phyloP scores from a whole-genome alignment of 345 rosid species.

The Sonneratia caseolaris region DNA sequence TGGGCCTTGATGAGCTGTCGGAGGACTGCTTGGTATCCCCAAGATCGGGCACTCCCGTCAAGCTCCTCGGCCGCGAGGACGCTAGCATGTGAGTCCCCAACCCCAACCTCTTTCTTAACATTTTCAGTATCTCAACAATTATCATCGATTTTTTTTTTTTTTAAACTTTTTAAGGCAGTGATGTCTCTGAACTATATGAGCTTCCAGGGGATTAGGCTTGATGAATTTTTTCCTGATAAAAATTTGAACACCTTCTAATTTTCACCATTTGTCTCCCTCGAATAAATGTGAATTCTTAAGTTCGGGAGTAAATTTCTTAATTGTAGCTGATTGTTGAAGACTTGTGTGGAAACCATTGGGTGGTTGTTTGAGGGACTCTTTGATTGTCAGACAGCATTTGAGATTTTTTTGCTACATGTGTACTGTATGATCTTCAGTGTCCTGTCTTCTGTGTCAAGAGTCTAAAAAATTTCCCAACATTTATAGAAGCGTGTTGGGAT shows the following conservation, averaged over 20 bases:
- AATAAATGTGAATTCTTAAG: background rate
- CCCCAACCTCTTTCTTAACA: background rate
- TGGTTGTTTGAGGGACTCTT: background rate
- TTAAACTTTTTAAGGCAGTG: background rate
- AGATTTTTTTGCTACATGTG: background rate
- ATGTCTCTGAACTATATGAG: background rate
- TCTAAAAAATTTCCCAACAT: background rate
- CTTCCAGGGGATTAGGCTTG: background rate
- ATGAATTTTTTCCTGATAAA: background rate
- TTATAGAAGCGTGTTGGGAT: background rate
- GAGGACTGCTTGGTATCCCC: constrained; percentile 67
- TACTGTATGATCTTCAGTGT: background rate
- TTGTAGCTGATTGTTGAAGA: background rate
- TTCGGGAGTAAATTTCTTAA: background rate
- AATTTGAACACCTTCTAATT: background rate
- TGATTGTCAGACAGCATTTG: background rate
- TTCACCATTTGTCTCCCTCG: background rate
- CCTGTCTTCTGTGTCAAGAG: background rate
- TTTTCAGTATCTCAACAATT: background rate
- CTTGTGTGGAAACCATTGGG: background rate
- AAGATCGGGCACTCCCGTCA: constrained; percentile 86
- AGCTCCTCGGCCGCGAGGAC: constrained; percentile 94
- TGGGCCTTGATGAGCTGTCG: constrained; percentile 63
- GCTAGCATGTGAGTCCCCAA: constrained; percentile 66
- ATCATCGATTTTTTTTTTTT: background rate